These are phyloP conservation scores for Ogataea henricii DNA, from an alignment of 805 yeast genomes.

Conservation along the genomic window DNA sequence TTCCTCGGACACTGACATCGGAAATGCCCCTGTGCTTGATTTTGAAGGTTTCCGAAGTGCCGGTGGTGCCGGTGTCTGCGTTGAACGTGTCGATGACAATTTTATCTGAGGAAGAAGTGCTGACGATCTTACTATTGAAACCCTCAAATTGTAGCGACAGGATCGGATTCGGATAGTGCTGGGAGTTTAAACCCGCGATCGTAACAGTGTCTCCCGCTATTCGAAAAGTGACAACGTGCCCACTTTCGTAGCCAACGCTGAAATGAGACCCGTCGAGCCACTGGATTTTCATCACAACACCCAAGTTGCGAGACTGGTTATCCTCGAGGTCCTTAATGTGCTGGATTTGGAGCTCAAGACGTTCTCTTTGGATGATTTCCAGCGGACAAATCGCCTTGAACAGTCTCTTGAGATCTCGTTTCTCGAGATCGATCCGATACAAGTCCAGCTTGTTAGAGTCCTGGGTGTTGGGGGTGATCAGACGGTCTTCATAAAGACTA, in stretches of 20 bases:
- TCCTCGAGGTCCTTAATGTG: constrained; percentile 21
- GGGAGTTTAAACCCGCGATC: constrained; percentile 24
- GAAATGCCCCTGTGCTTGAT: constrained; percentile 43
- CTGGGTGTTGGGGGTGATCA: constrained; percentile 63
- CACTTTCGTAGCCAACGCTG: constrained; percentile 73
- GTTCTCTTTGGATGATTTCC: constrained; percentile 27
- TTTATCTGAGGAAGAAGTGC: constrained; percentile 52
- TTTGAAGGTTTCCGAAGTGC: constrained; percentile 11
- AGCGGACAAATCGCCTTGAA: constrained; percentile 37
- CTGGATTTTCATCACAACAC: constrained; percentile 65
- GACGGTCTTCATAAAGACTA: constrained; percentile 34
- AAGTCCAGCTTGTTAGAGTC: constrained; percentile 68
- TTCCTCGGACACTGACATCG: constrained; percentile 27
- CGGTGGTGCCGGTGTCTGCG: constrained; percentile 8
- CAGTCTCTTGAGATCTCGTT: constrained; percentile 31
- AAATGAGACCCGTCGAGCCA: constrained; percentile 40
- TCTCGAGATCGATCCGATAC: constrained; percentile 39
- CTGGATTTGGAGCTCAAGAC: constrained; percentile 22
- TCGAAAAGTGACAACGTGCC: constrained; percentile 47
- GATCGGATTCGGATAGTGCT: constrained; percentile 58
- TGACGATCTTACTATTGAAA: constrained; percentile 31
- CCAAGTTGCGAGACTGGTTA: constrained; percentile 41
- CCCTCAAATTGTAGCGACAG: constrained; percentile 42
- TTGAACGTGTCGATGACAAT: constrained; percentile 33
- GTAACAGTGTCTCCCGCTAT: constrained; percentile 26